Conservation (phyloP, 2,329 filamentous ascomycete species). For the Dactylellina sp. region DNA sequence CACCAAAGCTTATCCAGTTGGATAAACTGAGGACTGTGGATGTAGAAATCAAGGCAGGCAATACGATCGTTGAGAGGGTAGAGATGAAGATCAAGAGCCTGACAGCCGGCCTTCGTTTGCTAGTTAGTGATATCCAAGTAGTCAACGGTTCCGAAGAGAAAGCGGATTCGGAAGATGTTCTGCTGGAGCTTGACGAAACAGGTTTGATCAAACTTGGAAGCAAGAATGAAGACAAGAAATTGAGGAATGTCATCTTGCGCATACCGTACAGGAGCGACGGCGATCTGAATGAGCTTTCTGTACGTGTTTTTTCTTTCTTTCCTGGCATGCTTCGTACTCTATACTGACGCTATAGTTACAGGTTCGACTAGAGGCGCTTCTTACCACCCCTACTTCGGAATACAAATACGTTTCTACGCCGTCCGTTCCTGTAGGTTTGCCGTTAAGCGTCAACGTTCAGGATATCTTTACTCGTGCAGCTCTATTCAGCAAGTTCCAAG, state of each 20-base stretch:
- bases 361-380: constrained; percentile 62
- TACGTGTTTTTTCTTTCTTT: constrained; percentile 85
- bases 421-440: constrained; percentile 76
- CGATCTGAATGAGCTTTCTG: constrained; percentile 75
- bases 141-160: constrained; percentile 65
- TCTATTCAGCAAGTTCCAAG: constrained; percentile 89
- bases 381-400: constrained; percentile 12
- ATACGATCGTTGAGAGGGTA: constrained; percentile 74
- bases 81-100: constrained; percentile 74
- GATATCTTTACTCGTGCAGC: constrained; percentile 88
- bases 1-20: constrained; percentile 79
- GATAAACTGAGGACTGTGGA: constrained; percentile 83
- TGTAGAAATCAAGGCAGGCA: constrained; percentile 77
- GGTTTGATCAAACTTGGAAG: constrained; percentile 56
- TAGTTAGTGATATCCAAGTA: constrained; percentile 72
- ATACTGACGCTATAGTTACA: constrained; percentile 65
- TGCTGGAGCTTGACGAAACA: constrained; percentile 50
- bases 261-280: constrained; percentile 55
- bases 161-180: constrained; percentile 57
- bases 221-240: constrained; percentile 45
- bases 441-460: constrained; percentile 94
- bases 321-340: constrained; percentile 62
- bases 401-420: constrained; percentile 51
- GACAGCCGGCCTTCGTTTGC: constrained; percentile 74
- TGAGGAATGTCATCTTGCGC: constrained; percentile 61